Evolutionary conservation across 1,284 basidiomycete species (phyloP).

Genomic region (Marasmius fiardii): DNA sequence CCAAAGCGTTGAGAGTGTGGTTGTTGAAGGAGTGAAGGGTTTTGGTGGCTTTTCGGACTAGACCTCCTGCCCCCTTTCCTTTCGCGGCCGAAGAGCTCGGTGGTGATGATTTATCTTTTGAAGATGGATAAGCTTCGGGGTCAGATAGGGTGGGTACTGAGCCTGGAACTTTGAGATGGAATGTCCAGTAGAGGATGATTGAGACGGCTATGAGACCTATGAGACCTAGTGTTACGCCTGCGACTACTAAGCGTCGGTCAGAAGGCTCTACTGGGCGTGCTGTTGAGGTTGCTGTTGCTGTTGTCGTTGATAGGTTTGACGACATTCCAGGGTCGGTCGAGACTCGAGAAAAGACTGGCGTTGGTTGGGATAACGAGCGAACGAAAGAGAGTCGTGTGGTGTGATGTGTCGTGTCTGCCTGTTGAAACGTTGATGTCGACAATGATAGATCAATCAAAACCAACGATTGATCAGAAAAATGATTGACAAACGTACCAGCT

Average conservation of each 20-base stretch:
- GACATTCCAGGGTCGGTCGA: no score
- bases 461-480: no score
- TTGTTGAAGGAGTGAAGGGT: not conserved
- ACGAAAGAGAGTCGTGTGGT: no score
- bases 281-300: no score
- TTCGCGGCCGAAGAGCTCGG: not conserved
- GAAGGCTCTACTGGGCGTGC: no score
- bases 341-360: no score
- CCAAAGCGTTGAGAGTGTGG: not conserved
- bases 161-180: constrained; percentile 4
- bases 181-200: constrained; percentile 10
- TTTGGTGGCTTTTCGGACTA: not conserved
- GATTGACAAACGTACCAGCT: no score
- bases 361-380: no score
- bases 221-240: constrained; percentile 8
- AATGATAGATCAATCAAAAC: no score
- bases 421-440: no score
- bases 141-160: not conserved
- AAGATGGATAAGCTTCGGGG: not conserved
- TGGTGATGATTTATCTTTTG: not conserved
- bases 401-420: no score
- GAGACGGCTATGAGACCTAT: constrained; percentile 7
- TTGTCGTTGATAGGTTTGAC: no score
- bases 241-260: not conserved
- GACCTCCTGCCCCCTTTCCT: not conserved